Base-by-base conservation (phyloP, 106 monocot species). In the Dendrobium huoshanense region DNA sequence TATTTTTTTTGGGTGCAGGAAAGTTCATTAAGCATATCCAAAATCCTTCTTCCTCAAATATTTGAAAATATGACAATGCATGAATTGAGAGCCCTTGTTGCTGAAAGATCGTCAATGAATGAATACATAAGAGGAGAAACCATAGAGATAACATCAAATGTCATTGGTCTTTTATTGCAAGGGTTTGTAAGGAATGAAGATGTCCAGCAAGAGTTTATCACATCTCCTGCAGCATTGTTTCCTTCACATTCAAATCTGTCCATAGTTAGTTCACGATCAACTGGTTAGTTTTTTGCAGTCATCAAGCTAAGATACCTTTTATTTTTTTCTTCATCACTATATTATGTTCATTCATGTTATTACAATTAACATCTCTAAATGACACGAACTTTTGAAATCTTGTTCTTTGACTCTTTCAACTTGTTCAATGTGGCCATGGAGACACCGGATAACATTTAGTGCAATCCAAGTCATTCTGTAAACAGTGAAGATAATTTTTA, bases 11-110 rank as follows among this genome's bases (percentile, higher is more conserved):
- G 59, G 73, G 77, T 93, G 49, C 95, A 99, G 99, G 99, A 99
- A 85, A 91, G 91, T 88, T 75, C 93, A 54, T 87, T 95, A 58
- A 80, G 84, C 45, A 81, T 99, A 25, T 85, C 95, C 37, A 99
- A 88, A 81, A 37, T 99, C 25, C 81, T 99, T 41, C 88, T 90
- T 82, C 99, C 99, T 16, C 88, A 78, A 85, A 84, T 88, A 59
- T 93, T 93, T 83, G 99, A 99, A 61, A 90, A 88, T 83, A 83
- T 99, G 83, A 42, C 91, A 44, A 84, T 95, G 88, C 91, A 89
- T 72, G 95, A 99, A 74, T 27, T 95, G 64, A 91, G 99, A 79
- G 84, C 65, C 55, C 82, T 95, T 79, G 78, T 93, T 72, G 81
- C 92, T 59, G 98, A 98, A 86, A 88, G 80, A 70, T 95, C 99